phyloP scores from a whole-genome alignment of 2,329 filamentous ascomycete genomes.

The Talaromyces sp. region DNA sequence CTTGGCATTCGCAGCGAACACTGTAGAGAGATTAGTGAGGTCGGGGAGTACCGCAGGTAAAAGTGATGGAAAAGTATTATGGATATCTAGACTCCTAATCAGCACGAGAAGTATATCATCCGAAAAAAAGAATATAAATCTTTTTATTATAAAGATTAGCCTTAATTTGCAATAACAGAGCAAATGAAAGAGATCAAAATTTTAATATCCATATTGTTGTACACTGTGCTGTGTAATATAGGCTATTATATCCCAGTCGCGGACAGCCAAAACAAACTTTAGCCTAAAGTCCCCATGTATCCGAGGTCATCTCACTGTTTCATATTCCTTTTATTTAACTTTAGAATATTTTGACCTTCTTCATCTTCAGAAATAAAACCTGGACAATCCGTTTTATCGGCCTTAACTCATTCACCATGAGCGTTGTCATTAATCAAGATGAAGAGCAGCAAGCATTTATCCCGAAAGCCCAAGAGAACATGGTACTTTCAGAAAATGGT shows the following conservation, averaged over 20 bases:
- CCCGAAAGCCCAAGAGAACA: not conserved
- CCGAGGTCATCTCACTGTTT: not conserved
- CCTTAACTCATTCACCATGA: not conserved
- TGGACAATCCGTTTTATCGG: not conserved
- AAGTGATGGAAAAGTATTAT: too few species aligned
- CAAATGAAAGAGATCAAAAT: too few species aligned
- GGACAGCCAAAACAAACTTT: not conserved
- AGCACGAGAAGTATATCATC: too few species aligned
- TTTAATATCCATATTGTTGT: too few species aligned
- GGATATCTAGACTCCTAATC: too few species aligned
- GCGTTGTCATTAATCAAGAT: not conserved
- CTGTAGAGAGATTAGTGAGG: too few species aligned
- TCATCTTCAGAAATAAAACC: not conserved
- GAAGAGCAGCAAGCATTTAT: slow-evolving; percentile 2
- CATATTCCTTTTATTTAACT: not conserved
- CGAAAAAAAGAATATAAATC: too few species aligned
- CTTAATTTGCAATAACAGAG: too few species aligned
- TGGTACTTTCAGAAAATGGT: not conserved
- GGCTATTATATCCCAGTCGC: not conserved
- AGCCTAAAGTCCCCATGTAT: not conserved
- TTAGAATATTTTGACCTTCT: too few species aligned
- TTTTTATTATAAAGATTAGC: too few species aligned
- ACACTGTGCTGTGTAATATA: not conserved
- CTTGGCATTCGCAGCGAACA: too few species aligned
- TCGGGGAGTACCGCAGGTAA: too few species aligned